phyloP scores from a whole-genome alignment of 176 grass and related monocot species.

The Urochloa ruziziensis region DNA sequence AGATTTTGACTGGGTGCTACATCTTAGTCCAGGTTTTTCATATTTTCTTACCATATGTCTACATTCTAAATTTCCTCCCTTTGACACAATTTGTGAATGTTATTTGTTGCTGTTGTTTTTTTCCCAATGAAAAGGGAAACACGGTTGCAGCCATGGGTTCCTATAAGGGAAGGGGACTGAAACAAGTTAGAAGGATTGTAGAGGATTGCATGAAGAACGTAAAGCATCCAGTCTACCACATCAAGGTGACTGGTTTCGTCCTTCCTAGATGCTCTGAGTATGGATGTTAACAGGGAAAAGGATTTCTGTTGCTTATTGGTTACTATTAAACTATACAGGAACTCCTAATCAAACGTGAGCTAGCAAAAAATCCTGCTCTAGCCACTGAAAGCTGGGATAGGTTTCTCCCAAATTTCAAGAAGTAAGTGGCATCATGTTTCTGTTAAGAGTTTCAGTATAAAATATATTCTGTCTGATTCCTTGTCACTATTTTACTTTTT shows the following conservation, averaged over 20 bases:
- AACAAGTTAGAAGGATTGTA: conserved; percentile 81
- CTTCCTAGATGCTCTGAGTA: conserved; percentile 5
- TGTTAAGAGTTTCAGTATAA: background rate
- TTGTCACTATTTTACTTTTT: conserved; percentile 23
- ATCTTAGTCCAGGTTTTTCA: conserved; percentile 85
- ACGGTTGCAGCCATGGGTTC: conserved; percentile 89
- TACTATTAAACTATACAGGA: conserved; percentile 47
- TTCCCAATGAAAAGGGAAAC: conserved; percentile 69
- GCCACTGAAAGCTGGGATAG: conserved; percentile 96
- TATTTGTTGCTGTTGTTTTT: conserved; percentile 4
- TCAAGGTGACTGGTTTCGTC: conserved; percentile 60
- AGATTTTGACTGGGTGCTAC: conserved; percentile 98
- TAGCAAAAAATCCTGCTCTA: conserved; percentile 87
- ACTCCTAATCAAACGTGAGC: conserved; percentile 93
- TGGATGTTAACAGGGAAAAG: background rate
- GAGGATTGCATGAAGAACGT: conserved; percentile 90
- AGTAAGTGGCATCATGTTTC: conserved; percentile 57
- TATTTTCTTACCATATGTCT: conserved; percentile 16
- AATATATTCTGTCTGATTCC: background rate
- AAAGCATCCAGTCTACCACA: conserved; percentile 94
- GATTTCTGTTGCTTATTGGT: conserved; percentile 7
- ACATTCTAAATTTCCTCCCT: background rate
- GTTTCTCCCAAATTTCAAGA: conserved; percentile 94
- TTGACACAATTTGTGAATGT: background rate
- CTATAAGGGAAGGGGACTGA: conserved; percentile 88